Conservation (phyloP, 768 basidiomycete genomes). For the Amanita brunnescens region DNA sequence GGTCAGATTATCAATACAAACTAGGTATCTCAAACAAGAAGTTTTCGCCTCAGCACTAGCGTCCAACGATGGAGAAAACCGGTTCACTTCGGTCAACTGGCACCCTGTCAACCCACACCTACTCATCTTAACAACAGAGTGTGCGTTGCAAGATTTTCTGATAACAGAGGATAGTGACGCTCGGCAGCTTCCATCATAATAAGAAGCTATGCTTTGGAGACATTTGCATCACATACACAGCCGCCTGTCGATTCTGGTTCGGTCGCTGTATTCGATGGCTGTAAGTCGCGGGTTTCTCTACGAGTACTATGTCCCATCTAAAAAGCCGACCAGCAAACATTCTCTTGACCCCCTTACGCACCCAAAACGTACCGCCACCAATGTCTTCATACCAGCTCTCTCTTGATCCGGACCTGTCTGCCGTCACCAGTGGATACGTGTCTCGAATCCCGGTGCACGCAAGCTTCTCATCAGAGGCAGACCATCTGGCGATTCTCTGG, state of each 20-base stretch:
- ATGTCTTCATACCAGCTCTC: slow-evolving; percentile 65
- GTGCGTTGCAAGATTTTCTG: slow-evolving; percentile 31
- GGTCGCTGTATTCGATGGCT: slow-evolving; percentile 84
- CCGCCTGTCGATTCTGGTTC: slow-evolving; percentile 74
- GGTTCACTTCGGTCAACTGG: slow-evolving; percentile 76
- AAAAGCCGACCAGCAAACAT: slow-evolving; percentile 41
- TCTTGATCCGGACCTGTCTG: slow-evolving; percentile 16
- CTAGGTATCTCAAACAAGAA: slow-evolving; percentile 92
- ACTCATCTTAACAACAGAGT: slow-evolving; percentile 55
- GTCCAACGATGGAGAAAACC: slow-evolving; percentile 23
- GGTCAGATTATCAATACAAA: neutral
- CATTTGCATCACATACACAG: slow-evolving; percentile 45
- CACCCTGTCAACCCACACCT: slow-evolving; percentile 73
- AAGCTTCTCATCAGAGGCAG: slow-evolving; percentile 47
- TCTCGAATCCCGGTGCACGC: slow-evolving; percentile 55
- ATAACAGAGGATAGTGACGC: slow-evolving; percentile 1
- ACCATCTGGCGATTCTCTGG: slow-evolving; percentile 62
- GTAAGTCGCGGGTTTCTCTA: slow-evolving; percentile 34
- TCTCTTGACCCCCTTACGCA: slow-evolving; percentile 87
- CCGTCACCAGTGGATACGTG: slow-evolving; percentile 9
- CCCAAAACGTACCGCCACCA: slow-evolving; percentile 96
- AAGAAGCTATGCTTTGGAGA: slow-evolving; percentile 72
- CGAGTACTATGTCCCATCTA: slow-evolving; percentile 1
- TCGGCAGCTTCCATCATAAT: slow-evolving; percentile 44
- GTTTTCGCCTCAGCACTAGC: slow-evolving; percentile 37